Percentiles rank a stretch among this genome's conserved stretches.
These are phyloP conservation scores for Lyophyllum semitale DNA, from an alignment of 768 basidiomycete species.

Conservation along the genomic window DNA sequence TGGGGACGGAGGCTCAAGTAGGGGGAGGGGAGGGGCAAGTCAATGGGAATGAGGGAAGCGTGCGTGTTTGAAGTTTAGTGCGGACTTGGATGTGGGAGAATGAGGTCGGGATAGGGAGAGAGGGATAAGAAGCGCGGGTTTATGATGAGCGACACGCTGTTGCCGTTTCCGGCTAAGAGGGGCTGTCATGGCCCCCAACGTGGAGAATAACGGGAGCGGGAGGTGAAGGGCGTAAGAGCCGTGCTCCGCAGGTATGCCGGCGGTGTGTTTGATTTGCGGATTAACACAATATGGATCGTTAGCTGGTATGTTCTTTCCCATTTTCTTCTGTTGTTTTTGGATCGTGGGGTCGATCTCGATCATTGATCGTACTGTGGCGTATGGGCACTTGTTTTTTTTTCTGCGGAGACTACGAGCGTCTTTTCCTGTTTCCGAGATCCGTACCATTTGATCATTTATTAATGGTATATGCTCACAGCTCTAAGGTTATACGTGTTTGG, in stretches of 20 bases:
- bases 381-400: background rate
- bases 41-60: conserved; percentile 75
- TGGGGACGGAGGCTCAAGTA: conserved; percentile 5
- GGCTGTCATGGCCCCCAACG: background rate
- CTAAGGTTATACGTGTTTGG: conserved; percentile 87
- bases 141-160: conserved; percentile 74
- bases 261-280: conserved; percentile 83
- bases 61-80: conserved; percentile 84
- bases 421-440: too few relatives aligned
- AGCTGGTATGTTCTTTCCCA: conserved; percentile 71
- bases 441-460: background rate
- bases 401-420: too few relatives aligned
- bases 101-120: conserved; percentile 12
- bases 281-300: conserved; percentile 85
- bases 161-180: conserved; percentile 4
- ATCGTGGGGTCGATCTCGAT: background rate
- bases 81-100: conserved; percentile 50
- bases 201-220: conserved; percentile 26
- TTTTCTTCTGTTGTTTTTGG: background rate
- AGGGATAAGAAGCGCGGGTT: conserved; percentile 45
- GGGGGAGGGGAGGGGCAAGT: background rate
- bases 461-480: conserved; percentile 42
- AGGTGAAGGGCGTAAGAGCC: conserved; percentile 55
- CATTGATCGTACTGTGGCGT: background rate
- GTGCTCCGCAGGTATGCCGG: conserved; percentile 74